Conservation (phyloP, 305 asterid genomes). For the Plantago coronopus region DNA sequence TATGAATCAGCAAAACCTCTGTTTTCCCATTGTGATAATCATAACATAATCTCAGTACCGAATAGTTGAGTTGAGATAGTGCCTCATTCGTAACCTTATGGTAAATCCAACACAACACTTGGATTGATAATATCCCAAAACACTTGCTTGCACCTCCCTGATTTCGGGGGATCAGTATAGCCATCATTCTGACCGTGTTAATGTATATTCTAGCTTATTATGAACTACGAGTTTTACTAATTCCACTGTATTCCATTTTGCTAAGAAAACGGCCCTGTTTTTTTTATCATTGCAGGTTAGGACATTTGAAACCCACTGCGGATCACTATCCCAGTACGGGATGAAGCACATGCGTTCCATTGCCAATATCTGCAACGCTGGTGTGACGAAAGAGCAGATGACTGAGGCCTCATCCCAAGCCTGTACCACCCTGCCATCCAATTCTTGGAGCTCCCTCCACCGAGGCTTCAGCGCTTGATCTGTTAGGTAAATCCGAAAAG, state of each 20-base stretch:
- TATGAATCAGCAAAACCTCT: slow-evolving; percentile 6
- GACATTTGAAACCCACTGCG: slow-evolving; percentile 71
- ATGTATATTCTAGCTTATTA: too few relatives aligned
- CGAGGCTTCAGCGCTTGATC: slow-evolving; percentile 81
- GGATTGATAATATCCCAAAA: not conserved
- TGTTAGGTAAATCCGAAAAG: not conserved
- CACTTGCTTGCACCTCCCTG: not conserved
- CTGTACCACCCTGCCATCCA: slow-evolving; percentile 60
- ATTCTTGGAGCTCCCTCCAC: slow-evolving; percentile 72
- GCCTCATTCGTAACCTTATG: too few relatives aligned
- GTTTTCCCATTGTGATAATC: not conserved
- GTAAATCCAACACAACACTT: not conserved
- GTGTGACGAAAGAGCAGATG: slow-evolving; percentile 64
- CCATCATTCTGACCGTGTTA: too few relatives aligned
- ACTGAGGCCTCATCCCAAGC: slow-evolving; percentile 82
- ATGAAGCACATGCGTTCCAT: slow-evolving; percentile 94
- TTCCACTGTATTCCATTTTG: not conserved
- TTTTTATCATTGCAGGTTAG: slow-evolving; percentile 46
- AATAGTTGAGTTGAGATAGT: not conserved
- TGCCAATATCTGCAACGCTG: slow-evolving; percentile 87
- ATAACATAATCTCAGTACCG: not conserved
- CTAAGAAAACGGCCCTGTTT: not conserved
- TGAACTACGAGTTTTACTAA: too few relatives aligned
- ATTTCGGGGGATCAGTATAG: too few relatives aligned
- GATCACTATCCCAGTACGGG: slow-evolving; percentile 89